Percentiles rank a stretch among this genome's conserved stretches.
phyloP scores from a whole-genome alignment of 257 asterid species.

The Solanum pinnatisectum region DNA sequence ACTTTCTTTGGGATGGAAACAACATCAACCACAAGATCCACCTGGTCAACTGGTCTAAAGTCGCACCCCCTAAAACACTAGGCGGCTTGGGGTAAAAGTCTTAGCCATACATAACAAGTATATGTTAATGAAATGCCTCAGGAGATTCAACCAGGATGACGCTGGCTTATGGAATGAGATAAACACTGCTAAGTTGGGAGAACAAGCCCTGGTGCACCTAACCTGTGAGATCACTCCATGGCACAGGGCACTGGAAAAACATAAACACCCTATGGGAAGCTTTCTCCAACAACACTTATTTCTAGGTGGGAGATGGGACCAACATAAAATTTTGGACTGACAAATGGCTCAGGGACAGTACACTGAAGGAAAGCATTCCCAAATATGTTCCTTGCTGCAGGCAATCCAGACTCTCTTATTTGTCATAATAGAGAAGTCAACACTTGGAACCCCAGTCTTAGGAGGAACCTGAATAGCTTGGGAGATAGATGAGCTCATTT shows the following conservation, averaged over 20 bases:
- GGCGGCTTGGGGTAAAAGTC: neutral
- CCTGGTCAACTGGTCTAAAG: neutral
- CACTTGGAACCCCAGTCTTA: neutral
- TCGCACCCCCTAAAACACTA: neutral
- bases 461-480: neutral
- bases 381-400: neutral
- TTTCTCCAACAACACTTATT: neutral
- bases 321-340: neutral
- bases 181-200: neutral
- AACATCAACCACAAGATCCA: neutral
- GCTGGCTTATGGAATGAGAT: neutral
- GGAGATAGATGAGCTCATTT: neutral
- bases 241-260: neutral
- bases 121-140: neutral
- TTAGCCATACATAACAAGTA: neutral
- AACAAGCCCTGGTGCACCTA: neutral
- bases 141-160: neutral
- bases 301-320: neutral
- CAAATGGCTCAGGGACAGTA: neutral
- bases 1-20: neutral
- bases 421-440: neutral
- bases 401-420: neutral
- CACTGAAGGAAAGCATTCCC: neutral
- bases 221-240: neutral
- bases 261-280: neutral